Evolutionary conservation across 768 basidiomycete species (phyloP).

Genomic region (Postia placenta): DNA sequence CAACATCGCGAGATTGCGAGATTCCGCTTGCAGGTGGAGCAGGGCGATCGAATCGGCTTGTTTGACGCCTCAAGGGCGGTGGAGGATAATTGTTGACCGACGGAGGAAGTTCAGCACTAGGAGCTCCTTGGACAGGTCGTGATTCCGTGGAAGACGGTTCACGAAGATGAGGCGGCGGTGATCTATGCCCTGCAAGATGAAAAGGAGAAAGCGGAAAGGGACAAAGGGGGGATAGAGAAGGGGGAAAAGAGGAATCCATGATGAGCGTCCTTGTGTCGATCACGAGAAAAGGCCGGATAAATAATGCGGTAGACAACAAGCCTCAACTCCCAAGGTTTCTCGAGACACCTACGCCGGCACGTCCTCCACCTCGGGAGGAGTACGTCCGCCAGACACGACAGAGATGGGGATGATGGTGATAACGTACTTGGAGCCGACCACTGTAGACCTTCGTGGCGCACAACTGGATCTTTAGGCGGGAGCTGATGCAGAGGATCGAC

Average conservation of each 20-base stretch:
- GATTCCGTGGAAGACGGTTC: conserved; percentile 21
- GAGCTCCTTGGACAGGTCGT: neutral
- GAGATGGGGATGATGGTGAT: conserved; percentile 44
- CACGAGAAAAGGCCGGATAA: conserved; percentile 27
- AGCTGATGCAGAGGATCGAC: conserved; percentile 5
- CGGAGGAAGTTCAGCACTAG: neutral
- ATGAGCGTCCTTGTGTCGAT: conserved; percentile 36
- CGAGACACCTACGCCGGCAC: conserved; percentile 24
- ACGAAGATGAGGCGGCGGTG: conserved; percentile 31
- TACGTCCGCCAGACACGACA: conserved; percentile 33
- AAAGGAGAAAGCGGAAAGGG: conserved; percentile 32
- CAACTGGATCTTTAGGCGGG: conserved; percentile 11
- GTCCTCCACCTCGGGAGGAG: conserved; percentile 29
- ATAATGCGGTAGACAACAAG: conserved; percentile 24
- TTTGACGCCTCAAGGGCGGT: conserved; percentile 4
- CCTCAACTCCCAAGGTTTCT: conserved; percentile 42
- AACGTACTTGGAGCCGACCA: conserved; percentile 52
- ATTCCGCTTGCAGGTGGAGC: no score
- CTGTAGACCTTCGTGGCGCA: conserved; percentile 14
- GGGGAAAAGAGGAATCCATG: conserved; percentile 35
- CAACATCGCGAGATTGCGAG: no score
- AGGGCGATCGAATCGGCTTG: conserved; percentile 4
- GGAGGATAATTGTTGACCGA: neutral
- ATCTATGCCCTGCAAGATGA: conserved; percentile 43
- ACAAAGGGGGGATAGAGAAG: conserved; percentile 26